A percentile compares a stretch with the other conserved stretches of the same genome.
phyloP scores from a whole-genome alignment of 257 asterid species.

The Solanum tarijense region DNA sequence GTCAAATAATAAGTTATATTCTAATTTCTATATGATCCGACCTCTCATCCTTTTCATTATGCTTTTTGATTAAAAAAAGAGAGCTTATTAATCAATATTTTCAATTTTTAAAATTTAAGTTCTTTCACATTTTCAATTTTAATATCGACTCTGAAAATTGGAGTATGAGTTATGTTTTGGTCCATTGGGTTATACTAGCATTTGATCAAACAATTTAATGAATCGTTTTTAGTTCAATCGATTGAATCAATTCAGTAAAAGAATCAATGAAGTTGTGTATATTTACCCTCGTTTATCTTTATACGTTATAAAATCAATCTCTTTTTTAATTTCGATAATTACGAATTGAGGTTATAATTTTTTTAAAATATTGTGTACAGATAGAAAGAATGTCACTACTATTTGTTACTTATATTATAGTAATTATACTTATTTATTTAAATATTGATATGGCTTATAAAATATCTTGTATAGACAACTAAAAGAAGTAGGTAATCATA shows the following conservation, averaged over 20 bases:
- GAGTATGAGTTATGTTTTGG: background rate
- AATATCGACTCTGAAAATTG: background rate
- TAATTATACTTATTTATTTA: background rate
- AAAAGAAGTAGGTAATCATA: background rate
- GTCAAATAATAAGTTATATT: background rate
- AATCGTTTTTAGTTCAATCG: background rate
- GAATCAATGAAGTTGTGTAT: background rate
- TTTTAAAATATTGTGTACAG: too few relatives aligned
- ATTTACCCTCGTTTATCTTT: background rate
- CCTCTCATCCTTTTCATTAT: too few relatives aligned
- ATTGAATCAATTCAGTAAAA: background rate
- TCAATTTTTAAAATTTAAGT: too few relatives aligned
- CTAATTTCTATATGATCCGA: too few relatives aligned
- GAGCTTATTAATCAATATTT: too few relatives aligned
- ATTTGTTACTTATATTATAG: too few relatives aligned
- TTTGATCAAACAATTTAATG: background rate
- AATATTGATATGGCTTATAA: background rate
- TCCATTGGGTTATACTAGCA: background rate
- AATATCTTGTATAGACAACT: background rate
- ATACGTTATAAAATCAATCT: background rate
- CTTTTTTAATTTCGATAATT: background rate
- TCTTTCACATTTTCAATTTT: background rate
- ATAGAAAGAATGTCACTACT: background rate
- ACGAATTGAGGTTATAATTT: too few relatives aligned
- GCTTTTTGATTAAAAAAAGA: too few relatives aligned